Conservation (phyloP, 2,329 filamentous ascomycete species). For the Colletotrichum salicis region DNA sequence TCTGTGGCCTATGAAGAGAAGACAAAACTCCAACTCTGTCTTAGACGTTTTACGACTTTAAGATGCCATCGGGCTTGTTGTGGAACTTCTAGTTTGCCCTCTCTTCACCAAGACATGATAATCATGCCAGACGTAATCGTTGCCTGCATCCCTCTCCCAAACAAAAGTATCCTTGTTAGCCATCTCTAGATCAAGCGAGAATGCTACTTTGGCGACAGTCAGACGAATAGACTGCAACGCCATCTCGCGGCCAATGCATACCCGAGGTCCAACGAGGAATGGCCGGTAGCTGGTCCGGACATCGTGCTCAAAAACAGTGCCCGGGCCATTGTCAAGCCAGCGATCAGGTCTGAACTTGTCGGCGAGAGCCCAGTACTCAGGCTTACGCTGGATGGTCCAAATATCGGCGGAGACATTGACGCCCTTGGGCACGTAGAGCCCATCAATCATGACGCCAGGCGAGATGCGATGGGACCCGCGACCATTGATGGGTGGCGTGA, state of each 20-base stretch:
- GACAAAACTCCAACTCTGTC: too few relatives aligned
- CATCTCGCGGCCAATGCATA: slow-evolving; percentile 28
- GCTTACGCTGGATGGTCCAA: slow-evolving; percentile 49
- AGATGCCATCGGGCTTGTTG: background rate
- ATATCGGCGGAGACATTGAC: slow-evolving; percentile 20
- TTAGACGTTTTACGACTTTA: too few relatives aligned
- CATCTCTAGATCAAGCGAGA: slow-evolving; percentile 5
- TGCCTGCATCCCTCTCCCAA: slow-evolving; percentile 25
- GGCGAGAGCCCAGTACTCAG: slow-evolving; percentile 53
- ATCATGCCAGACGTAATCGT: slow-evolving; percentile 23
- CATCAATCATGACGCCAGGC: background rate
- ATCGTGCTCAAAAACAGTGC: slow-evolving; percentile 15
- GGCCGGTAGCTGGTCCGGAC: slow-evolving; percentile 22
- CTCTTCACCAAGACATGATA: background rate
- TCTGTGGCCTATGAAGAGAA: too few relatives aligned
- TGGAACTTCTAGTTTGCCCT: background rate
- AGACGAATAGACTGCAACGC: slow-evolving; percentile 21
- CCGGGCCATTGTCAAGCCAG: slow-evolving; percentile 45
- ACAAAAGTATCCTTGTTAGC: background rate
- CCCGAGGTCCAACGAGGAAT: slow-evolving; percentile 14
- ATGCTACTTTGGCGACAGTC: slow-evolving; percentile 18
- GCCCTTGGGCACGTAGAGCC: slow-evolving; percentile 11
- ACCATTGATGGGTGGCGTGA: slow-evolving; percentile 59
- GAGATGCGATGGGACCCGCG: slow-evolving; percentile 13
- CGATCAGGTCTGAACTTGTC: slow-evolving; percentile 60